phyloP scores from a whole-genome alignment of 2,329 filamentous ascomycete genomes.

The Calonectria fujianensis region DNA sequence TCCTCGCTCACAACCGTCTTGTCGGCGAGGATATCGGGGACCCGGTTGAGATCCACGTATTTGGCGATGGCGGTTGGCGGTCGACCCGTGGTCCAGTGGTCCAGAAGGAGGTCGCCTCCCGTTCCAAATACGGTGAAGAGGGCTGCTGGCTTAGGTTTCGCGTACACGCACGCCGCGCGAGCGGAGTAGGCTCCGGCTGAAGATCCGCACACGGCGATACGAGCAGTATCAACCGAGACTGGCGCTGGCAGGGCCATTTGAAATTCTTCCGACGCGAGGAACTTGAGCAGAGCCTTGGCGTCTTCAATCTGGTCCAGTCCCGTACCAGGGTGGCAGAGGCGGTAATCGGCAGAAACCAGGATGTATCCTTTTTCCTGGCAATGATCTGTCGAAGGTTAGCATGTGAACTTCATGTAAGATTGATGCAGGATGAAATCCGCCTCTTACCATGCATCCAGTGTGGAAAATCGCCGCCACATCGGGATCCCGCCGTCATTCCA shows the following conservation, averaged over 20 bases:
- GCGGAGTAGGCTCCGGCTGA: constrained; percentile 36
- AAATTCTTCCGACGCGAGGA: constrained; percentile 25
- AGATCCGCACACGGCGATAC: constrained; percentile 31
- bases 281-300: constrained; percentile 32
- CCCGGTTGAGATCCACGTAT: constrained; percentile 18
- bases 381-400: constrained; percentile 16
- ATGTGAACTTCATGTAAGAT: background rate
- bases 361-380: constrained; percentile 32
- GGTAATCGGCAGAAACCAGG: constrained; percentile 32
- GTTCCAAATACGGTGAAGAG: constrained; percentile 30
- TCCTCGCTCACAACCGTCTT: constrained; percentile 37
- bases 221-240: constrained; percentile 19
- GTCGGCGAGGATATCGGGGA: constrained; percentile 30
- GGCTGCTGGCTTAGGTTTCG: constrained; percentile 31
- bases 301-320: constrained; percentile 37
- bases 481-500: constrained; percentile 36
- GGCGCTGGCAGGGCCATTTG: constrained; percentile 12
- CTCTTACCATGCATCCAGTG: constrained; percentile 33
- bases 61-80: constrained; percentile 31
- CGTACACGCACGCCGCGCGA: constrained; percentile 35
- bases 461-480: constrained; percentile 24
- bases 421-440: too few relatives aligned
- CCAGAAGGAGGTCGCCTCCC: constrained; percentile 31
- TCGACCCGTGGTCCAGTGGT: constrained; percentile 33
- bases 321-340: constrained; percentile 33